These are phyloP conservation scores for Aquilaria agallochum DNA, from an alignment of 441 rosid species.

Conservation along the genomic window DNA sequence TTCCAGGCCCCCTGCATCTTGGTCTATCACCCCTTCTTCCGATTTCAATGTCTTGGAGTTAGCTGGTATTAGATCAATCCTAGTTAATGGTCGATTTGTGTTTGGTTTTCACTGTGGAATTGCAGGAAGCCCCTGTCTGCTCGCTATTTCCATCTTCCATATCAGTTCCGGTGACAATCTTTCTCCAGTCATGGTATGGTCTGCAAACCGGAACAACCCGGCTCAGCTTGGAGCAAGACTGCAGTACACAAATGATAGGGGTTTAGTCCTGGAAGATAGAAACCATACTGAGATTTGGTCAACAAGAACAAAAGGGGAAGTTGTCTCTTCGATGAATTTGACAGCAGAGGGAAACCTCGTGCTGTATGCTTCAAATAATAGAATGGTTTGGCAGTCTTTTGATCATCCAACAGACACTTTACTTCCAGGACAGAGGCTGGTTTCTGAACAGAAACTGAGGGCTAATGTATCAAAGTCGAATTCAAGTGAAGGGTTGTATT, in stretches of 20 bases:
- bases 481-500: background rate
- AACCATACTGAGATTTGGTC: background rate
- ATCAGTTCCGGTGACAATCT: background rate
- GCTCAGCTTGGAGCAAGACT: background rate
- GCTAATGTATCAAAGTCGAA: background rate
- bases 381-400: slow-evolving; percentile 1
- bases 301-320: background rate
- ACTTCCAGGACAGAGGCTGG: slow-evolving; percentile 2
- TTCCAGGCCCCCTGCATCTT: background rate
- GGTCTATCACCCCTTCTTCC: background rate
- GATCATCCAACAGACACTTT: slow-evolving; percentile 3
- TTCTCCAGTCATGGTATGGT: background rate
- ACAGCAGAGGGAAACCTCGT: slow-evolving; percentile 1
- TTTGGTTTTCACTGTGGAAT: background rate
- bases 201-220: background rate
- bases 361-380: background rate
- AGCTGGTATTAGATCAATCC: background rate
- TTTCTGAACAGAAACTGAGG: background rate
- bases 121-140: background rate
- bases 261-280: background rate
- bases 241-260: background rate
- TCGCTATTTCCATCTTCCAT: slow-evolving; percentile 1
- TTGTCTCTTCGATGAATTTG: background rate
- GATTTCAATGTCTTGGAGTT: background rate
- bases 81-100: background rate